These are phyloP conservation scores for Pouteria glomerata DNA, from an alignment of 148 eudicot genomes.

Conservation along the genomic window DNA sequence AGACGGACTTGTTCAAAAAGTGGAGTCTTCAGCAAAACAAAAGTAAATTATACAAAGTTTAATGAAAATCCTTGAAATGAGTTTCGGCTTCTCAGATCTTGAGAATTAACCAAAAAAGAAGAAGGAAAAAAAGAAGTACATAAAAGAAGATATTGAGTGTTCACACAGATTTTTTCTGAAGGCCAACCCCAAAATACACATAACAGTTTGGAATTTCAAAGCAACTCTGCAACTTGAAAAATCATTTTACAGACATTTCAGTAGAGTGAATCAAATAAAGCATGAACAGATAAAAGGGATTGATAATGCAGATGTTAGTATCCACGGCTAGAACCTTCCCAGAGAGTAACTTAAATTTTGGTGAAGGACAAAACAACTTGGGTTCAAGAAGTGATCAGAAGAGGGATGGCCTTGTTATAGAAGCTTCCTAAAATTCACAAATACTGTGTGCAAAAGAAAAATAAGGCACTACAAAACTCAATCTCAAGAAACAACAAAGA, in stretches of 20 bases:
- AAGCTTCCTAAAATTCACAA: not conserved
- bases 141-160: not conserved
- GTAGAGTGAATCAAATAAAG: not conserved
- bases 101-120: not conserved
- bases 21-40: slow-evolving; percentile 11
- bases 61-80: not conserved
- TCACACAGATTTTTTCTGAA: not conserved
- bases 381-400: not conserved
- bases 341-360: not conserved
- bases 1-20: not conserved
- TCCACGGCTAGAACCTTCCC: not conserved
- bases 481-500: slow-evolving; percentile 22
- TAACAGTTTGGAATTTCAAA: not conserved
- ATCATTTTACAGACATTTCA: not conserved
- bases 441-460: not conserved
- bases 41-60: not conserved
- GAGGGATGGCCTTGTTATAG: not conserved
- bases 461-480: not conserved
- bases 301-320: not conserved
- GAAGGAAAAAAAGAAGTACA: not conserved
- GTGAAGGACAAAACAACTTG: not conserved
- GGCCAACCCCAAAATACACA: not conserved
- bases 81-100: not conserved
- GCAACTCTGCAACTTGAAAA: not conserved
- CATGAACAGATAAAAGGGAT: not conserved